phyloP scores from a whole-genome alignment of 2,329 filamentous ascomycete species.

The Fusarium sp. region DNA sequence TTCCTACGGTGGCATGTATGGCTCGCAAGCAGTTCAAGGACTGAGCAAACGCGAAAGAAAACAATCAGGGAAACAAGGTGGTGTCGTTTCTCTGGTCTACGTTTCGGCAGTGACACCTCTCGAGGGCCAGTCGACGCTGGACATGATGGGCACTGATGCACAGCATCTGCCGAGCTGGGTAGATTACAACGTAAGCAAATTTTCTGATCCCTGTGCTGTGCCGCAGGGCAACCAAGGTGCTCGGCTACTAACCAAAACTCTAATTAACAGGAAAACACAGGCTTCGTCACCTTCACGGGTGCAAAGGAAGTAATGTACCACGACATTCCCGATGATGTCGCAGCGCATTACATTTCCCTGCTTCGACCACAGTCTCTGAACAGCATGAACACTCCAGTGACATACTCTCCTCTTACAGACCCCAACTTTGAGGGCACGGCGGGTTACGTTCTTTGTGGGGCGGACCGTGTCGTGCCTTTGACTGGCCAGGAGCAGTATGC shows the following conservation, averaged over 20 bases:
- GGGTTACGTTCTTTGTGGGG: slow-evolving; percentile 2
- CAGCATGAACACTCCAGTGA: neutral
- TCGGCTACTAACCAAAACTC: neutral
- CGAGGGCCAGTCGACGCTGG: neutral
- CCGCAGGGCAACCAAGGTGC: neutral
- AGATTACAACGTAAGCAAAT: neutral
- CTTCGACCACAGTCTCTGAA: neutral
- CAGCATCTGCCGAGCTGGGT: neutral
- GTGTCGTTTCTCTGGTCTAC: slow-evolving; percentile 25
- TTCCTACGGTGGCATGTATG: slow-evolving; percentile 40
- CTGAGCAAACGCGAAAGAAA: slow-evolving; percentile 29
- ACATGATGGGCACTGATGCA: slow-evolving; percentile 13
- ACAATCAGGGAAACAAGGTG: slow-evolving; percentile 8
- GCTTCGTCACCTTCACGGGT: slow-evolving; percentile 1
- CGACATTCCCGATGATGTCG: neutral
- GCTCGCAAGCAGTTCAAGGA: slow-evolving; percentile 26
- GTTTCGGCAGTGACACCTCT: slow-evolving; percentile 13
- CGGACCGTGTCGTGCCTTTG: neutral
- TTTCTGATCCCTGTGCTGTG: neutral
- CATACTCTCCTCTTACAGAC: slow-evolving; percentile 13
- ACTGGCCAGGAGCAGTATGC: slow-evolving; percentile 14
- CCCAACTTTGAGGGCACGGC: neutral
- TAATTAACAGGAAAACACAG: neutral
- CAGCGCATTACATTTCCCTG: neutral
- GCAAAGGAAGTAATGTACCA: slow-evolving; percentile 14